Evolutionary conservation across 768 basidiomycete species (phyloP).

Genomic region (Sporobolomyces phaffii): DNA sequence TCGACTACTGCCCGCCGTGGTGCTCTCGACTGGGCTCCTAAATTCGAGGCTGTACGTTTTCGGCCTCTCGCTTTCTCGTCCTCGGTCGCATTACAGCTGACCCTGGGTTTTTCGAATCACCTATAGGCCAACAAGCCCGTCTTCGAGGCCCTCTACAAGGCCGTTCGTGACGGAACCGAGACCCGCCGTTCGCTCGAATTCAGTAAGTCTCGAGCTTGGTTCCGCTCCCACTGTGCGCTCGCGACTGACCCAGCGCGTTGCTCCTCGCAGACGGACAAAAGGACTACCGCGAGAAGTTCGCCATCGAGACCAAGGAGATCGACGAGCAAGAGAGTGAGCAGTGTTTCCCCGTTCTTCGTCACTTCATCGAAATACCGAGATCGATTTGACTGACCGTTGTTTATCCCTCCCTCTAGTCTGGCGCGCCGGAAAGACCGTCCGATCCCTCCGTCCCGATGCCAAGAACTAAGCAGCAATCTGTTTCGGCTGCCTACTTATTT

Average conservation of each 20-base stretch:
- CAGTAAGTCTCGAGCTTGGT: slow-evolving; percentile 47
- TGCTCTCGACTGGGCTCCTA: slow-evolving; percentile 96
- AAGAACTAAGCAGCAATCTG: slow-evolving; percentile 20
- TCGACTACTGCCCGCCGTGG: slow-evolving; percentile 98
- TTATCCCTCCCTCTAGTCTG: slow-evolving; percentile 54
- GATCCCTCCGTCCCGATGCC: slow-evolving; percentile 23
- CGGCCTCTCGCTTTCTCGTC: neutral
- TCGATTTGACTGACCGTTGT: too few species aligned
- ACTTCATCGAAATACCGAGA: neutral
- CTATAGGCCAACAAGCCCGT: slow-evolving; percentile 70
- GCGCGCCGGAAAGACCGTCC: slow-evolving; percentile 88
- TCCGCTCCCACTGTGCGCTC: neutral
- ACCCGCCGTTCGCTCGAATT: slow-evolving; percentile 94
- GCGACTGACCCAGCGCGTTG: neutral
- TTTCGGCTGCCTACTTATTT: neutral
- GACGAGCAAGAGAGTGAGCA: slow-evolving; percentile 60
- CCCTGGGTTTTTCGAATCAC: slow-evolving; percentile 61
- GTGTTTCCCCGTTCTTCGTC: slow-evolving; percentile 20
- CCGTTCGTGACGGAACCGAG: slow-evolving; percentile 90
- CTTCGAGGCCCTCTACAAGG: slow-evolving; percentile 90
- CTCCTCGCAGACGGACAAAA: slow-evolving; percentile 56
- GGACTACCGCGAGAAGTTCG: slow-evolving; percentile 89
- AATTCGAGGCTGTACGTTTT: slow-evolving; percentile 48
- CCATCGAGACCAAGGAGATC: slow-evolving; percentile 85
- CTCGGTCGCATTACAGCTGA: neutral